phyloP scores from a whole-genome alignment of 2,329 filamentous ascomycete species.

The Sphaerulina vaccinii region DNA sequence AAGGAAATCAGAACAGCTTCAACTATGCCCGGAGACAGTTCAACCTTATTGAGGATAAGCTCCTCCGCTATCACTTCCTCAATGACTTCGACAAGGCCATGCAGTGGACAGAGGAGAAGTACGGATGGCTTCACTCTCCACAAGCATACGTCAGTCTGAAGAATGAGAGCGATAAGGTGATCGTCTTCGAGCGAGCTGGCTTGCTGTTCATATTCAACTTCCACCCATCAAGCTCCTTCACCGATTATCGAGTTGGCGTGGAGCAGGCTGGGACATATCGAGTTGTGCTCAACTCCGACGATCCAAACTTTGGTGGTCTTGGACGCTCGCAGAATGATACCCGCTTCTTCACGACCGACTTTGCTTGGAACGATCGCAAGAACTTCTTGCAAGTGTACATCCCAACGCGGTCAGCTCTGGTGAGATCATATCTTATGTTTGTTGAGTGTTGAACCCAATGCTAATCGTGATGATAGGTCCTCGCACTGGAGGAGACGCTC shows the following conservation, averaged over 20 bases:
- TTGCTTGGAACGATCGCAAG: conserved; percentile 84
- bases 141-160: conserved; percentile 94
- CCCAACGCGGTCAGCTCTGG: conserved; percentile 77
- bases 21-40: conserved; percentile 70
- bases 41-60: conserved; percentile 80
- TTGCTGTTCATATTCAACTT: conserved; percentile 97
- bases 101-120: conserved; percentile 83
- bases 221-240: conserved; percentile 78
- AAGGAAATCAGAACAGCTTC: conserved; percentile 55
- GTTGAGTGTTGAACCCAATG: background rate
- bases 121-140: conserved; percentile 81
- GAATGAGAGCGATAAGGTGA: conserved; percentile 88
- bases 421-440: conserved; percentile 45
- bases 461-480: conserved; percentile 23
- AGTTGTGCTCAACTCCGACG: conserved; percentile 80
- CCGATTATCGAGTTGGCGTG: conserved; percentile 88
- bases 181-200: conserved; percentile 91
- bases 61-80: conserved; percentile 85
- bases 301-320: conserved; percentile 73
- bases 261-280: conserved; percentile 82
- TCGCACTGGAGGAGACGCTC: conserved; percentile 36
- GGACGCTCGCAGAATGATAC: conserved; percentile 75
- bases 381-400: conserved; percentile 94
- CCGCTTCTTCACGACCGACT: conserved; percentile 85
- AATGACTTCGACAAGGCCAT: conserved; percentile 92